Evolutionary conservation across 768 basidiomycete genomes (phyloP).

Genomic region (Suillus tomentosus): DNA sequence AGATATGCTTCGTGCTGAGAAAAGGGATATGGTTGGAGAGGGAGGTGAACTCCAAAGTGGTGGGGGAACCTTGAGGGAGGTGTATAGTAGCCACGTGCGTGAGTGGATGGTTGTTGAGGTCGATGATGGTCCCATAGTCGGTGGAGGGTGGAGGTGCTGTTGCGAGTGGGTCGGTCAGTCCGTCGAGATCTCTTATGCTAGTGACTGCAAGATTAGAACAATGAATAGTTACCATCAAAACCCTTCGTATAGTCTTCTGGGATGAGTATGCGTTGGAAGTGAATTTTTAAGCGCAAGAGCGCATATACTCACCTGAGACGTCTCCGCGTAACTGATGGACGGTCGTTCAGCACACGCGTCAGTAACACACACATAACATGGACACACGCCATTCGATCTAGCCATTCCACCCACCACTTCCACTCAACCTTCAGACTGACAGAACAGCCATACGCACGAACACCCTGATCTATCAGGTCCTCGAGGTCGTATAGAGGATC

Average conservation of each 20-base stretch:
- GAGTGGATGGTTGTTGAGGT: constrained; percentile 25
- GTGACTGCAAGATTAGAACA: not conserved
- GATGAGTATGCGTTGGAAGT: no score
- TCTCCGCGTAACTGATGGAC: constrained; percentile 2
- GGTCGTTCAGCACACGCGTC: constrained; percentile 8
- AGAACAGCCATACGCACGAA: constrained; percentile 40
- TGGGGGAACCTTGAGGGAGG: constrained; percentile 18
- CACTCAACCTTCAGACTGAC: constrained; percentile 36
- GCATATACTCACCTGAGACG: constrained; percentile 26
- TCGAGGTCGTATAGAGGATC: constrained; percentile 39
- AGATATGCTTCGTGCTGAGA: constrained; percentile 39
- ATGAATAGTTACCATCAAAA: not conserved
- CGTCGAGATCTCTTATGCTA: constrained; percentile 13
- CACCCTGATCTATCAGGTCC: constrained; percentile 37
- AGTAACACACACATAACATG: not conserved
- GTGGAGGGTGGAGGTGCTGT: constrained; percentile 4
- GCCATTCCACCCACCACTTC: constrained; percentile 34
- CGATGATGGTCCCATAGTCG: constrained; percentile 15
- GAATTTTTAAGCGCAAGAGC: not conserved
- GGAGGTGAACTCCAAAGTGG: constrained; percentile 39
- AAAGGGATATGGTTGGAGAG: constrained; percentile 38
- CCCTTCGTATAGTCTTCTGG: not conserved
- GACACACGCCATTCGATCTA: constrained; percentile 25
- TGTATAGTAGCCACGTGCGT: constrained; percentile 17
- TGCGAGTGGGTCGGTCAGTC: constrained; percentile 15